Base-by-base conservation (phyloP, 108 stramenopile genomes). In the Nitzschia inconspicua region DNA sequence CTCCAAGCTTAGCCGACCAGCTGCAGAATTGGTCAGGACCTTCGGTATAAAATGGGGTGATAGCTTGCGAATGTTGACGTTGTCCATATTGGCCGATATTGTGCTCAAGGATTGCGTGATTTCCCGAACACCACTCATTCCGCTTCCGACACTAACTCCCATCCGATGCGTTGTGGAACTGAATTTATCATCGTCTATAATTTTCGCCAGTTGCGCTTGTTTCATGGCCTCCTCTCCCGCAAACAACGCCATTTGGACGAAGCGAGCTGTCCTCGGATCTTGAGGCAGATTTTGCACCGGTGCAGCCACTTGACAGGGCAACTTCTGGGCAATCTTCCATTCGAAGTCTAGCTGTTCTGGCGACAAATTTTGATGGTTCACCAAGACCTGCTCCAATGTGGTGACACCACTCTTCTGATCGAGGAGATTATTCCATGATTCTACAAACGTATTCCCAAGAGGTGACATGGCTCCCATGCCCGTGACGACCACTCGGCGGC, bases 21-120 rank as follows among this genome's bases (percentile, higher is more conserved):
- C 66, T 11, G 98, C 94, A 11, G 93, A 78, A 73, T 99, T 99
- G 13, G 84, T 52, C 43, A 99, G 77, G 11, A 97, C 76, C 34
- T 85, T 91, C 22, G 98, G 96, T 37, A 99, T 92, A 72, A 99
- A 99, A 70, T 92, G 95, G 1, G 98, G 97, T 13, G 75, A 73
- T 5, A 96, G 66, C 34, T 75, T 68, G 14, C 83, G 74, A 36
- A 73, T 43, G n/a, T 63, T 40, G 34, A 90, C 42, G 4, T 10
- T 54, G 20, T 54, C 53, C n/a, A n/a, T n/a, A n/a, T n/a, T n/a
- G n/a, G n/a, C n/a, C n/a, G n/a, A n/a, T n/a, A n/a, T n/a, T 5
- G 60, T 65, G 19, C 55, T 49, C 29, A 72, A 46, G 10, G 89
- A 77, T 16, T 68, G 61, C 24, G 57, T 69, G 10, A 94, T 73